Base-by-base conservation (phyloP, 2,329 filamentous ascomycete species). In the Sarocladiaceae sp. region DNA sequence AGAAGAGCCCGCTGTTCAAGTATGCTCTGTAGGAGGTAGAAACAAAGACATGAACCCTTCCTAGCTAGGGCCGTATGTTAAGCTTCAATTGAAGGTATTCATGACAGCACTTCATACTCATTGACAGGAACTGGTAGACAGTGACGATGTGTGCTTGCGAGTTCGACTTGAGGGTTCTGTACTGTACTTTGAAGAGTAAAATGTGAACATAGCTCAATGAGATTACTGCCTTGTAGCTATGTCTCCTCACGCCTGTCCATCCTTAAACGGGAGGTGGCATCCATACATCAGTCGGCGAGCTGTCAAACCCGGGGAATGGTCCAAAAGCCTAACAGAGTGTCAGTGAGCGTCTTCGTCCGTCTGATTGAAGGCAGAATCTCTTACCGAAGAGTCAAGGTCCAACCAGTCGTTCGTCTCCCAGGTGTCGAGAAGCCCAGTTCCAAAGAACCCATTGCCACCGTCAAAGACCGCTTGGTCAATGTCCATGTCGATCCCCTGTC, bases 361-460 rank as follows among this genome's bases (percentile, higher is more conserved):
- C 31, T 35, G 16, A 45, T 27, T 12, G 32, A 47, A 33, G 21
- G 16, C 18, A 26, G 6, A 13, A 11, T 29, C 13, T 16, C 46
- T 42, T 52, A 52, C 55, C 43, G 53, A 59, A 13, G 56, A 57
- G 39, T 59, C 56, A 12, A 58, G 50, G 15, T 60, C 56, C 16
- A 59, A 44, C 58, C 58, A 60, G 24, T 59, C 56, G 1, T 55
- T 57, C 6, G 57, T 51, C 47, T 59, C 55, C 58, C 58, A 60
- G 31, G 50, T 54, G 6, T 53, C 51, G 11, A 58, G 44, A 2
- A 51, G 12, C 15, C 16, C 13, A 6, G 6, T 20, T 3, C 20
- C 21, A 13, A 37, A 37, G 6, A 33, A 19, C 26, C 33, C 33
- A 6, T 16, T 16, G 15, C 19, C 35, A 23, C 44, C 29, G 19